These are phyloP conservation scores for Pseudonitzschia multiseries DNA, from an alignment of 108 stramenopile species.

Conservation along the genomic window DNA sequence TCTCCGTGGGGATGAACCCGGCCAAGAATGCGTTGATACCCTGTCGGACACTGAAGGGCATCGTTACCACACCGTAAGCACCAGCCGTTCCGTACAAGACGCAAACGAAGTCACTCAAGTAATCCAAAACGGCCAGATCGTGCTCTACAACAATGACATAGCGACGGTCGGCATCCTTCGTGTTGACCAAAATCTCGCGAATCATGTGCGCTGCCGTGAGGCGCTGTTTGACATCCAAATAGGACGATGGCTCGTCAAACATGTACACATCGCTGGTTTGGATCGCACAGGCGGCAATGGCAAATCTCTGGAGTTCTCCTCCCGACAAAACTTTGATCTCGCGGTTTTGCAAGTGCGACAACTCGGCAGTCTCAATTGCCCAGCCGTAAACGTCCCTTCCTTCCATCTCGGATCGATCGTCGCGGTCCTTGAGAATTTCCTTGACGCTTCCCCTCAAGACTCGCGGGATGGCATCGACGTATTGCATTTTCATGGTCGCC, in stretches of 20 bases:
- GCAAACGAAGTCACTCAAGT: conserved; percentile 98
- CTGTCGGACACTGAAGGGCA: conserved; percentile 97
- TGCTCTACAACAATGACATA: conserved; percentile 99
- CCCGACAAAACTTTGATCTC: conserved; percentile 93
- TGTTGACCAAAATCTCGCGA: conserved; percentile 78
- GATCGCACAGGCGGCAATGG: conserved; percentile 91
- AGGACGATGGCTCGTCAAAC: conserved; percentile 99
- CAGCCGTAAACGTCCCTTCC: conserved; percentile 71
- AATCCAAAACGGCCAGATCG: conserved; percentile 99
- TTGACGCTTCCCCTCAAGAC: conserved; percentile 85
- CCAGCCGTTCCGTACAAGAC: conserved; percentile 95
- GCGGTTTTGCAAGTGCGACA: conserved; percentile 91
- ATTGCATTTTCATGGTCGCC: conserved; percentile 99
- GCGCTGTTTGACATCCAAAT: conserved; percentile 98
- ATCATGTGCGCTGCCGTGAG: conserved; percentile 96
- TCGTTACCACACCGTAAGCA: conserved; percentile 99
- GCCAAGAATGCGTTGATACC: conserved; percentile 99
- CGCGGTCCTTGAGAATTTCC: conserved; percentile 85
- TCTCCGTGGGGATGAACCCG: conserved; percentile 98
- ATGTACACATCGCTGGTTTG: conserved; percentile 97
- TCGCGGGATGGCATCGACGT: conserved; percentile 97
- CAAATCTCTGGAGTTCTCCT: conserved; percentile 98
- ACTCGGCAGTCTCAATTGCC: conserved; percentile 80
- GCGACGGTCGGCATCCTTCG: conserved; percentile 69
- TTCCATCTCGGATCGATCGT: conserved; percentile 75